Conservation (phyloP, 164 flowering plant species). For the Berberis vulgaris region DNA sequence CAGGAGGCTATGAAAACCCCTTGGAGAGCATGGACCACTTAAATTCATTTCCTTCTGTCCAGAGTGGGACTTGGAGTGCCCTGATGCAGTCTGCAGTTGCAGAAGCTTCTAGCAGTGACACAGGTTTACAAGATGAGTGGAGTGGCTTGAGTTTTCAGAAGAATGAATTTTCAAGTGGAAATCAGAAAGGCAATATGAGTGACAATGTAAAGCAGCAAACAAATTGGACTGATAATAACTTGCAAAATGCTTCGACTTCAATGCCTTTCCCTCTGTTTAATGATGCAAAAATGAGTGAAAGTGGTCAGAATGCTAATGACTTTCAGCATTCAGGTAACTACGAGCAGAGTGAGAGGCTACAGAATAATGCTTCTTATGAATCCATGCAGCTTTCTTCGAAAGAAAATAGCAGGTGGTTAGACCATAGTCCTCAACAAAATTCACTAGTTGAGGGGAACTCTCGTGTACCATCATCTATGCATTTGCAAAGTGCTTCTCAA, state of each 20-base stretch:
- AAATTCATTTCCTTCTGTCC: constrained; percentile 44
- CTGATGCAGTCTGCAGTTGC: constrained; percentile 94
- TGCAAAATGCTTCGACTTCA: constrained; percentile 32
- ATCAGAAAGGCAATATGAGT: constrained; percentile 27
- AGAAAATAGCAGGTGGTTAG: constrained; percentile 32
- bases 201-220: constrained; percentile 37
- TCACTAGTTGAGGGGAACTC: constrained; percentile 25
- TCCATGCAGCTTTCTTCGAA: constrained; percentile 27
- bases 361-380: constrained; percentile 23
- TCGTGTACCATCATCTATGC: constrained; percentile 25
- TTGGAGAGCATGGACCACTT: constrained; percentile 28
- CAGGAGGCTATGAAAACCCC: constrained; percentile 30
- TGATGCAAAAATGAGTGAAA: constrained; percentile 21
- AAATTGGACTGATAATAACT: constrained; percentile 35
- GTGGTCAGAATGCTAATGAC: constrained; percentile 18
- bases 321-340: constrained; percentile 24
- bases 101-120: constrained; percentile 66
- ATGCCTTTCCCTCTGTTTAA: constrained; percentile 22
- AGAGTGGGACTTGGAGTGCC: constrained; percentile 92
- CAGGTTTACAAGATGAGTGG: constrained; percentile 72
- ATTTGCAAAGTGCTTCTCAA: constrained; percentile 24
- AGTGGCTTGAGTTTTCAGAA: constrained; percentile 67
- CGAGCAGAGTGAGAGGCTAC: constrained; percentile 25
- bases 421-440: constrained; percentile 25
- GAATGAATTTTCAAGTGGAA: constrained; percentile 40